phyloP scores from a whole-genome alignment of 495 filamentous ascomycete genomes.

The Cercophora samala region DNA sequence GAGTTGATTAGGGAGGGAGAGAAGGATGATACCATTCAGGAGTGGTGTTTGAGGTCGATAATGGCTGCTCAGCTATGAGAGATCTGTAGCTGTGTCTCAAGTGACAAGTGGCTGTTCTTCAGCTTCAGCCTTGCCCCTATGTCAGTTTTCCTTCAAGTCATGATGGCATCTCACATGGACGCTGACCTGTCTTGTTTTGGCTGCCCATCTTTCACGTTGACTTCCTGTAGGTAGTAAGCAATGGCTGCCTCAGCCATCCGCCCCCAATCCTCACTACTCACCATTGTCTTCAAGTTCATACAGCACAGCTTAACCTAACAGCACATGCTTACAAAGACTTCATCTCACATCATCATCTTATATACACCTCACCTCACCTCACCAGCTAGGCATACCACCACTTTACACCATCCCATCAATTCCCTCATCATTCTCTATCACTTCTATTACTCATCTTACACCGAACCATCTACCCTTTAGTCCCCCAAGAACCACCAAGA shows the following conservation, averaged over 20 bases:
- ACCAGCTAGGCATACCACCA: too few relatives aligned
- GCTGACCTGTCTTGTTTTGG: too few relatives aligned
- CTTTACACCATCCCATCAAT: neutral
- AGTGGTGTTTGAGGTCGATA: neutral
- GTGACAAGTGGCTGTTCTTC: neutral
- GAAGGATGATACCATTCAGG: neutral
- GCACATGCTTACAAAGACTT: neutral
- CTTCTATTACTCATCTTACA: neutral
- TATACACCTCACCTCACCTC: neutral
- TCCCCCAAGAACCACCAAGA: neutral
- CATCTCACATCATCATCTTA: neutral
- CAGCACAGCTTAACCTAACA: neutral
- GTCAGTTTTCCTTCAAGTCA: neutral
- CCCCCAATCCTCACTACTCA: too few relatives aligned
- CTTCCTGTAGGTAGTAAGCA: neutral
- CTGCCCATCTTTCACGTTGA: neutral
- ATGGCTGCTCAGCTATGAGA: neutral
- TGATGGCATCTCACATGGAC: neutral
- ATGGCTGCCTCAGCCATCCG: neutral
- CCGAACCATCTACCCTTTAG: neutral
- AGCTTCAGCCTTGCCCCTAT: neutral
- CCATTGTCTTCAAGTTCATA: too few relatives aligned
- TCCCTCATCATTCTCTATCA: neutral
- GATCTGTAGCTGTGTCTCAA: neutral
- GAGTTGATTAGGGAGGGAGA: neutral